These are phyloP conservation scores for Alternaria infectoria DNA, from an alignment of 2,329 filamentous ascomycete species.

Conservation along the genomic window DNA sequence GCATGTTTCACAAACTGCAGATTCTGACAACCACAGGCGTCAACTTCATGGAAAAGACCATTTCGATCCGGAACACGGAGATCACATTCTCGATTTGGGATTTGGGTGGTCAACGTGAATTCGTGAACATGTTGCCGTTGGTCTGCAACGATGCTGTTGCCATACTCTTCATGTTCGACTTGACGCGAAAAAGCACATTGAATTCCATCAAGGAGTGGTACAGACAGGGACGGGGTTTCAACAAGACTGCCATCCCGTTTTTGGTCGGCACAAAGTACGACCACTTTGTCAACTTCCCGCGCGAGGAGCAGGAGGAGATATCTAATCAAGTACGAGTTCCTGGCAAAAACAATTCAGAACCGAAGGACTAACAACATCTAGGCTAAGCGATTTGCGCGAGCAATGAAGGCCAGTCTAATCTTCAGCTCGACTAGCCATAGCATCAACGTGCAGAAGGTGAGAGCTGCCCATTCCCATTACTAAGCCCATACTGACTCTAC, in stretches of 20 bases:
- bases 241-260: slow-evolving; percentile 99
- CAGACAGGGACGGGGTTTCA: slow-evolving; percentile 94
- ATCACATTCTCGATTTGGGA: slow-evolving; percentile 99
- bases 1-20: neutral
- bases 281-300: slow-evolving; percentile 97
- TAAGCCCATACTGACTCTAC: slow-evolving; percentile 32
- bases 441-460: slow-evolving; percentile 98
- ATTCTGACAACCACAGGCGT: slow-evolving; percentile 66
- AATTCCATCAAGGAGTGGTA: slow-evolving; percentile 99
- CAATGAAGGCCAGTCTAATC: slow-evolving; percentile 96
- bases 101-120: slow-evolving; percentile 94
- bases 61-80: slow-evolving; percentile 98
- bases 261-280: slow-evolving; percentile 98
- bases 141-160: slow-evolving; percentile 99
- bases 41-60: slow-evolving; percentile 99
- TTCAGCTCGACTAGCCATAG: slow-evolving; percentile 99
- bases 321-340: slow-evolving; percentile 76
- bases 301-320: slow-evolving; percentile 98
- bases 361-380: slow-evolving; percentile 46
- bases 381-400: slow-evolving; percentile 95
- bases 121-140: slow-evolving; percentile 99
- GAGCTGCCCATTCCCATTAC: neutral
- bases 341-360: neutral
- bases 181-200: slow-evolving; percentile 95
- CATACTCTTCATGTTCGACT: slow-evolving; percentile 99